A percentile compares a stretch with the other conserved stretches of the same genome.
phyloP scores from a whole-genome alignment of 257 asterid genomes.

The Striga asiatica region DNA sequence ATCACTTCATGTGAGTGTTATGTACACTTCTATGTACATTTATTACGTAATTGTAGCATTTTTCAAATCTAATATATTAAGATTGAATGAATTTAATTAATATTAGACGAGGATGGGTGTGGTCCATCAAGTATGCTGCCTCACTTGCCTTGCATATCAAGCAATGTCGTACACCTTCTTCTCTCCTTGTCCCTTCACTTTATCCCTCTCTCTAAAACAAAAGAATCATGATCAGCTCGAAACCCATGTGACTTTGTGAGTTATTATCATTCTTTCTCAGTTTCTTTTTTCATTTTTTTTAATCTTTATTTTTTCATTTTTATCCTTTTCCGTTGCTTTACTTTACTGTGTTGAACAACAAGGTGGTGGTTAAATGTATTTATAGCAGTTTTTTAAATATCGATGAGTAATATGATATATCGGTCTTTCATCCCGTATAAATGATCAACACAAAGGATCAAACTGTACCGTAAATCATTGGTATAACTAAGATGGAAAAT shows the following conservation, averaged over 20 bases:
- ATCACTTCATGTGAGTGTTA: too few species aligned
- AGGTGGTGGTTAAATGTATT: too few species aligned
- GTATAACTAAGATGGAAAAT: too few species aligned
- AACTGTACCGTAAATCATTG: too few species aligned
- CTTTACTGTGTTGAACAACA: too few species aligned
- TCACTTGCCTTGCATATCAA: slow-evolving; percentile 82
- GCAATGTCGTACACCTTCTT: slow-evolving; percentile 33
- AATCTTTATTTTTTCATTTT: slow-evolving; percentile 9
- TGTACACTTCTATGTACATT: too few species aligned
- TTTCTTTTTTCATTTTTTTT: slow-evolving; percentile 24
- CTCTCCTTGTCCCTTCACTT: slow-evolving; percentile 33
- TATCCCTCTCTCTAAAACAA: slow-evolving; percentile 50
- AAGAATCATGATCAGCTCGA: slow-evolving; percentile 63
- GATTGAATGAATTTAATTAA: background rate
- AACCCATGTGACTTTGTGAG: slow-evolving; percentile 95
- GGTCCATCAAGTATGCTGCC: slow-evolving; percentile 62
- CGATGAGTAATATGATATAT: too few species aligned
- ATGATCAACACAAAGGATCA: too few species aligned
- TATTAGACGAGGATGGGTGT: slow-evolving; percentile 34
- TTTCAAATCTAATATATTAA: too few species aligned
- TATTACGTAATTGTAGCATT: too few species aligned
- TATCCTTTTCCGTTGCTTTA: background rate
- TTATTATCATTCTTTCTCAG: slow-evolving; percentile 43
- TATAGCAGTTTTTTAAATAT: too few species aligned
- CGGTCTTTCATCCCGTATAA: too few species aligned